Conservation (phyloP, 768 basidiomycete species). For the Stropharia rugosoannulata region DNA sequence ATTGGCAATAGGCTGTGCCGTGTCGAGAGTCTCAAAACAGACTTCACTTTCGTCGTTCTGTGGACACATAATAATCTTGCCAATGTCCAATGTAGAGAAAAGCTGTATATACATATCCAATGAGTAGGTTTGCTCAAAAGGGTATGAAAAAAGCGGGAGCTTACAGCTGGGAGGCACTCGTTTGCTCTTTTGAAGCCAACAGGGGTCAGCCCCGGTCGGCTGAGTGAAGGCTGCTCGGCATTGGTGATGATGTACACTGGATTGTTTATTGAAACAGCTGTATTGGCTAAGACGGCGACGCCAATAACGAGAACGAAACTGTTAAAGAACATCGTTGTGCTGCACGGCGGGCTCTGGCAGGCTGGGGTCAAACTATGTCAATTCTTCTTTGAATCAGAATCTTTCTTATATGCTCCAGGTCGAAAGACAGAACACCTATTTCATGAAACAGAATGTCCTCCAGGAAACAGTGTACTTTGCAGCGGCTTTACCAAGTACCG, state of each 20-base stretch:
- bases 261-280: slow-evolving; percentile 10
- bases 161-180: slow-evolving; percentile 22
- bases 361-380: too few relatives aligned
- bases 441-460: too few relatives aligned
- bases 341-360: too few relatives aligned
- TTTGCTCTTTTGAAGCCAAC: slow-evolving; percentile 21
- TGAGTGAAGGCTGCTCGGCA: slow-evolving; percentile 23
- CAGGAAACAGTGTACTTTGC: too few relatives aligned
- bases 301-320: too few relatives aligned
- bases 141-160: background rate
- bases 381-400: too few relatives aligned
- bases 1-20: slow-evolving; percentile 22
- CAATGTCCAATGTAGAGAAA: slow-evolving; percentile 21
- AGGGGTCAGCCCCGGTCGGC: slow-evolving; percentile 21
- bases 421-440: too few relatives aligned
- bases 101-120: slow-evolving; percentile 6
- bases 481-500: too few relatives aligned
- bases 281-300: too few relatives aligned
- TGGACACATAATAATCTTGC: slow-evolving; percentile 25
- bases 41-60: slow-evolving; percentile 20
- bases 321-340: too few relatives aligned
- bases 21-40: slow-evolving; percentile 21
- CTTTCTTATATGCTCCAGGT: too few relatives aligned
- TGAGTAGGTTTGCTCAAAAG: background rate
- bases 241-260: slow-evolving; percentile 24